Base-by-base conservation (phyloP, 441 rosid genomes). In the Erysimum pusillum region DNA sequence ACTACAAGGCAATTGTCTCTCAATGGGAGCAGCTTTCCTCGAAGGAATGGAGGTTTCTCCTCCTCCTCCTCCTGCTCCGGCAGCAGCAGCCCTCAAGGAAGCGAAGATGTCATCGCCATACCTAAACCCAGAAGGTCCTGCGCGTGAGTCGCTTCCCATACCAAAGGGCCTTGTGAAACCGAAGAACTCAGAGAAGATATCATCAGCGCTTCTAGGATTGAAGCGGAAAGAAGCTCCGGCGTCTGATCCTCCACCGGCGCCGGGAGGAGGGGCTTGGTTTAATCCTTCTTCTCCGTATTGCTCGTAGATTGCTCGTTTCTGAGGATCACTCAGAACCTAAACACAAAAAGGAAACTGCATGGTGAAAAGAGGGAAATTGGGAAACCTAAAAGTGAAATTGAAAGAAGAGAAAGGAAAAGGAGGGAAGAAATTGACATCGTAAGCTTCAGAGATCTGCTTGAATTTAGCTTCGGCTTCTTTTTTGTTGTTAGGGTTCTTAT, bases 391-490 rank as follows among this genome's bases (percentile, higher is more conserved):
- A 13, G 8, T 9, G 67, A 25, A 42, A 63, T 63, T 15, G 68
- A 44, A 15, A 28, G 7, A 20, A 8, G 34, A 22, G 32, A 7
- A 2, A 61, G 28, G 49, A 6, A 7, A 10, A 45, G 9, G 11
- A 14, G 15, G 17, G 49, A 13, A 44, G 49, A 44, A 56, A 10
- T n/a, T 63, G 31, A 94, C 98, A 87, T 94, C 98, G 71, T 94
- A 94, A 22, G 98, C 97, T 72, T 92, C 97, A 49, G 98, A 92
- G 79, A 92, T 89, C 80, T 89, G 90, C 79, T 92, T 94, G 91
- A 94, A 94, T 77, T 90, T 94, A 20, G 95, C 88, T 77, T 94
- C 98, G 28, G 98, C 98, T n/a, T 87, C 92, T 14, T 90, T 94
- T 76, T 91, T 91, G 77, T 79, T 89, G 54, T 79, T 88, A 13